Conservation (phyloP, 1,284 basidiomycete genomes). For the Ceratobasidium sp. region DNA sequence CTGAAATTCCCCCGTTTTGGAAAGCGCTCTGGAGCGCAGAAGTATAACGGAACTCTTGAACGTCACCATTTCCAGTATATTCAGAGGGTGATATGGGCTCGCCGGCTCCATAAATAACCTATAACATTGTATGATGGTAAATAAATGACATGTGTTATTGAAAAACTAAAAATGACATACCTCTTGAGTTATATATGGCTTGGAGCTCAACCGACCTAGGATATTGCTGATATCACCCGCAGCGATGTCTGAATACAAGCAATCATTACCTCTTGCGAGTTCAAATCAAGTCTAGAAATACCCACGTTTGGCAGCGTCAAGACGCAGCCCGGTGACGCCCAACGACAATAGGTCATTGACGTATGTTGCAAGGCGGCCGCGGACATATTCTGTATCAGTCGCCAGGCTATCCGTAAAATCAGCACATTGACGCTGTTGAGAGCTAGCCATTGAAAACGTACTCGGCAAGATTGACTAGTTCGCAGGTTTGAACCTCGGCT, state of each 20-base stretch:
- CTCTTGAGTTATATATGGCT: conserved; percentile 47
- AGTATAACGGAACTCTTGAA: conserved; percentile 74
- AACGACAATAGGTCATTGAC: conserved; percentile 72
- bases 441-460: conserved; percentile 39
- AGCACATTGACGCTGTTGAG: conserved; percentile 1
- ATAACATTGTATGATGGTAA: conserved; percentile 22
- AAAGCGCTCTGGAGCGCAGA: conserved; percentile 67
- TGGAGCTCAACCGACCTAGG: conserved; percentile 42
- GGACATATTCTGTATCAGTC: conserved; percentile 73
- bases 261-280: background rate
- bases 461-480: conserved; percentile 54
- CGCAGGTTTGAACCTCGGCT: conserved; percentile 69
- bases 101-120: conserved; percentile 48
- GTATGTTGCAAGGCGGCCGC: conserved; percentile 67
- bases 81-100: conserved; percentile 46
- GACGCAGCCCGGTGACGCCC: conserved; percentile 72
- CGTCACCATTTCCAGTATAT: conserved; percentile 47
- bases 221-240: conserved; percentile 47
- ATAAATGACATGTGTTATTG: background rate
- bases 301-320: conserved; percentile 76
- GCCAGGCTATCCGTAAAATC: conserved; percentile 55
- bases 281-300: background rate
- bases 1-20: conserved; percentile 65
- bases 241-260: conserved; percentile 46
- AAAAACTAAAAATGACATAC: too few species aligned